Base-by-base conservation (phyloP, 2,329 filamentous ascomycete genomes). In the Dissoconium aciculare region DNA sequence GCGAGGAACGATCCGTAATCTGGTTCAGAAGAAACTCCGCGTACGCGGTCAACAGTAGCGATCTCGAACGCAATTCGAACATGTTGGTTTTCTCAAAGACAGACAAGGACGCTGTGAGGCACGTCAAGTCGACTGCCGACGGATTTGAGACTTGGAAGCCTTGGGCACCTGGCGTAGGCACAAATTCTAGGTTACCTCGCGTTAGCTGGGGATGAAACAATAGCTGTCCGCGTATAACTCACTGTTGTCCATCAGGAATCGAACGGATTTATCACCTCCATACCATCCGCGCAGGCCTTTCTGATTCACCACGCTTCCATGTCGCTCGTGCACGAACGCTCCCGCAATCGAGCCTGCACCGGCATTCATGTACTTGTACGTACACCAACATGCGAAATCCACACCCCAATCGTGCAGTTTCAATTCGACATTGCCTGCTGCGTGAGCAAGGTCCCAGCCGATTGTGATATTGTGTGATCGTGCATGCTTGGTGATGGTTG, bases 361-460 rank as follows among this genome's bases (percentile, higher is more conserved):
- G n/a, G 75, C 73, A 51, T 91, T 92, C 54, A 92, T 69, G 59
- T 93, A 93, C 60, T 93, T 93, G 66, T 93, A 93, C 11, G 76
- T 85, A 56, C 84, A 93, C 84, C 84, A 93, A 36, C 71, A 80
- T 9, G 84, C 84, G 47, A 91, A 92, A 53, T 93, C 84, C 15
- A 91, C 82, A 43, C 79, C 68, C 84, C 84, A 93, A 43, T 87
- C 80, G 53, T 92, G 83, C 12, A 93, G 65, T 33, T 64, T 59
- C 11, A 93, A 59, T 29, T 78, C 72, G 3, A 91, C 79, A 49
- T 93, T 93, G 15, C 84, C 84, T 12, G 71, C 79, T 0, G 82
- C 81, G 52, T 92, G 83, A 0, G 84, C 84, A 15, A 89, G 72
- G 50, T 92, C 84, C 83, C 83, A 92, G 15, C 82, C 82, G 5